Conservation (phyloP, 2,329 filamentous ascomycete species). For the Beauveria australis region DNA sequence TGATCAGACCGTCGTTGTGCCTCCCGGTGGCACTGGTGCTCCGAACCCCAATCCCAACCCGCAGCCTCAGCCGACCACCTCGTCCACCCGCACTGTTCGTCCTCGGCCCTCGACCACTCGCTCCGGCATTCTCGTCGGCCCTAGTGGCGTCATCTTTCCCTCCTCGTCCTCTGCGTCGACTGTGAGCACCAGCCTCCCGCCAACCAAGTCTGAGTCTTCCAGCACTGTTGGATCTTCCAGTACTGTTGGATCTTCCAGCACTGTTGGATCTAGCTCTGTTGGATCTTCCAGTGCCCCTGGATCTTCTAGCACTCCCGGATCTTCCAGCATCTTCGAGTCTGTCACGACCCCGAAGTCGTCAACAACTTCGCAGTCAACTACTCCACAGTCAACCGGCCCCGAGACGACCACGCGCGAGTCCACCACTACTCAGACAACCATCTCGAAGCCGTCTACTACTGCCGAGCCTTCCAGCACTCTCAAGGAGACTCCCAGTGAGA, state of each 20-base stretch:
- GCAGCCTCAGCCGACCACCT: constrained; percentile 13
- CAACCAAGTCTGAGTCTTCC: not conserved
- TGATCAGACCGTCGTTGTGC: constrained; percentile 2
- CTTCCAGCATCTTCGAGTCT: not conserved
- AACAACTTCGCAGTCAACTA: no score
- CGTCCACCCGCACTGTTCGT: constrained; percentile 13
- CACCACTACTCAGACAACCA: no score
- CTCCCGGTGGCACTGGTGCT: constrained; percentile 10
- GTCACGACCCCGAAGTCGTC: not conserved
- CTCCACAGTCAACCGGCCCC: no score
- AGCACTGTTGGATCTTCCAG: not conserved
- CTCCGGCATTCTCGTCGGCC: constrained; percentile 19
- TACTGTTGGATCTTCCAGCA: not conserved
- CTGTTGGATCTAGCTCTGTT: not conserved
- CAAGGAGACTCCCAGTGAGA: not conserved
- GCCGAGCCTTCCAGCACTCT: not conserved
- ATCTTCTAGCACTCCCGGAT: no score
- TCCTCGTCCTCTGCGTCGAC: not conserved
- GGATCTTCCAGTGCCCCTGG: no score
- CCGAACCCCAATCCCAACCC: constrained; percentile 12
- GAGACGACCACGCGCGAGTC: no score
- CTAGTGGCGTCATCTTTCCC: constrained; percentile 19
- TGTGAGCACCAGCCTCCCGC: not conserved
- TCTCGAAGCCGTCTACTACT: not conserved
- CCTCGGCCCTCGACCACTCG: constrained; percentile 8